A percentile compares a stretch with the other conserved stretches of the same genome.
phyloP scores from a whole-genome alignment of 768 basidiomycete species.

The Mycena belliarum region DNA sequence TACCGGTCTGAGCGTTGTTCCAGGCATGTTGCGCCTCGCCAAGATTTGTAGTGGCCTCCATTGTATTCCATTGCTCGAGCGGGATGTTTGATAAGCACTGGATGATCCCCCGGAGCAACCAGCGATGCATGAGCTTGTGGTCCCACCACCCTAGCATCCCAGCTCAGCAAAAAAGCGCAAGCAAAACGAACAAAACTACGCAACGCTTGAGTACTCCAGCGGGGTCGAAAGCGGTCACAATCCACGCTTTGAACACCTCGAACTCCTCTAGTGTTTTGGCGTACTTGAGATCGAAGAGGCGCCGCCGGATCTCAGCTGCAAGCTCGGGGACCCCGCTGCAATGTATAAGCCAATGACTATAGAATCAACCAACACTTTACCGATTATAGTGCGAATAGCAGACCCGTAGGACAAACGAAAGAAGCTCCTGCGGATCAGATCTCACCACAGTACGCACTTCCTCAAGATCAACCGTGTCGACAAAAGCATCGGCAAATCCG shows the following conservation, averaged over 20 bases:
- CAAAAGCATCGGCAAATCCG: conserved; percentile 11
- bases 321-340: background rate
- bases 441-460: background rate
- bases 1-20: background rate
- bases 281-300: no score
- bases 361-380: background rate
- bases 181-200: no score
- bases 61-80: background rate
- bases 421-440: background rate
- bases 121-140: background rate
- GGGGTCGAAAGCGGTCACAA: no score
- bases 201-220: no score
- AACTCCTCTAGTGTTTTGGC: no score
- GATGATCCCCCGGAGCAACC: background rate
- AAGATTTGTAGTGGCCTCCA: background rate
- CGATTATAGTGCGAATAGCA: conserved; percentile 7
- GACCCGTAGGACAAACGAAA: conserved; percentile 2
- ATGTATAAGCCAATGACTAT: background rate
- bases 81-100: background rate
- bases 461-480: conserved; percentile 2
- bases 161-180: background rate
- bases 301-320: no score
- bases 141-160: background rate
- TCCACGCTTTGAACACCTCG: no score
- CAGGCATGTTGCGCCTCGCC: background rate